Evolutionary conservation across 441 rosid species (phyloP).

Genomic region (Euphorbia schlechtendalii): DNA sequence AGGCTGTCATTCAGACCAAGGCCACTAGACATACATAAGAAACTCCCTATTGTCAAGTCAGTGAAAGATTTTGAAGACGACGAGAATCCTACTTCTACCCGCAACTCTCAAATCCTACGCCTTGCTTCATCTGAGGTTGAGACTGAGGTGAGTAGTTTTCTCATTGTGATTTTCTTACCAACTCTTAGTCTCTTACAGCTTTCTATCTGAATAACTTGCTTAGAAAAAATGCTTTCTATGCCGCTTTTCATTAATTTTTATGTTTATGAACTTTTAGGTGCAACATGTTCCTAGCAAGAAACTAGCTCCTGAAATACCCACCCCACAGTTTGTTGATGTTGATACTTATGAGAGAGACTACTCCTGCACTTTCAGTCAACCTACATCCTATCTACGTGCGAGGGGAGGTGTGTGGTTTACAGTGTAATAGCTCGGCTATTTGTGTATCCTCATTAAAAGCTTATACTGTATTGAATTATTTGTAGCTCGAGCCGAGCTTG

Average conservation of each 20-base stretch:
- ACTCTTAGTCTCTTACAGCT: not conserved
- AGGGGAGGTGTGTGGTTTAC: conserved; percentile 65
- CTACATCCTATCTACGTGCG: conserved; percentile 83
- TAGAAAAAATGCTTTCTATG: not conserved
- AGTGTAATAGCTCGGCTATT: not conserved
- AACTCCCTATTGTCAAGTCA: conserved; percentile 84
- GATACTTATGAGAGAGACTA: conserved; percentile 95
- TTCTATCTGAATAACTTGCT: not conserved
- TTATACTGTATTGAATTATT: conserved; percentile 11
- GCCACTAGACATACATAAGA: conserved; percentile 85
- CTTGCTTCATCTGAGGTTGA: conserved; percentile 42
- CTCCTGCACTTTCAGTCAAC: conserved; percentile 67
- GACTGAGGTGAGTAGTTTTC: conserved; percentile 37
- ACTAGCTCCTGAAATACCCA: conserved; percentile 74
- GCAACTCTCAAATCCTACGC: conserved; percentile 69
- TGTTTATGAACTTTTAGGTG: conserved; percentile 30
- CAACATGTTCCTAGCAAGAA: conserved; percentile 67
- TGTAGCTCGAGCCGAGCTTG: conserved; percentile 91
- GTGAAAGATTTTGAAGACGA: conserved; percentile 91
- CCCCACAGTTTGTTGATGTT: conserved; percentile 80
- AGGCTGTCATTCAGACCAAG: conserved; percentile 90
- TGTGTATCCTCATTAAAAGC: not conserved
- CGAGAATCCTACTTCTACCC: conserved; percentile 66
- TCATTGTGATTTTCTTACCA: not conserved
- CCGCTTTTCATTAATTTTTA: not conserved